Base-by-base conservation (phyloP, 192 early-diverging fungal genomes). In the Coemansia nantahalensis region DNA sequence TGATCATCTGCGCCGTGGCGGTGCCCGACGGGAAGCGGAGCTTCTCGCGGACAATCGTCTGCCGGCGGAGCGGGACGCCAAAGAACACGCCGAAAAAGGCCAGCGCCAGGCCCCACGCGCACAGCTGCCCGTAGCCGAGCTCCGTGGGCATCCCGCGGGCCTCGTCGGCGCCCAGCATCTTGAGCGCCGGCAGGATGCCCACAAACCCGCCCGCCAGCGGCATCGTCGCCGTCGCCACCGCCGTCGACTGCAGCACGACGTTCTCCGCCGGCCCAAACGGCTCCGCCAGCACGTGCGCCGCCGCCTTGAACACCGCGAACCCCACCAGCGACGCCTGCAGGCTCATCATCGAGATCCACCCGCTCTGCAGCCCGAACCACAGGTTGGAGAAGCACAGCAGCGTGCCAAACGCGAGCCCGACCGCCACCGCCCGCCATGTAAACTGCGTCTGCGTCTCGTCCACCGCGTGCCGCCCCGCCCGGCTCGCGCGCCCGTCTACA, bases 31-130 rank as follows among this genome's bases (percentile, higher is more conserved):
- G 91, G 52, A 94, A 94, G 17, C 79, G 66, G 6, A 94, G 80
- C 62, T 94, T 90, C 51, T 91, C 87, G 24, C 79, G 59, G 30
- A 94, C 77, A 50, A 94, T 86, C 14, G 86, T 88, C 40, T 90
- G 87, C 42, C 74, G 82, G 35, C 91, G 70, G 48, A 92, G 54
- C 2, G 89, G 89, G 2, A 90, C 78, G 5, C 89, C 91, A 77
- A 92, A 91, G 69, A 92, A 93, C 4, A 94, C 85, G n/a, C 92
- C 92, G 77, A 89, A 94, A 63, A 90, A 90, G 14, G 90, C 84
- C 46, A 87, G 69, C 5, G 81, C 88, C 28, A 92, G 43, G 16
- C 84, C 84, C 87, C 87, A 91, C 1, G 87, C 61, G 31, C 90
- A 78, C 34, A 92, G 56, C 49, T 82, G 65, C 28, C 68, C 70